Percentiles rank a stretch among this genome's conserved stretches.
These are phyloP conservation scores for Selaginella moellendorffii DNA, from an alignment of 75 land plant species.

Conservation along the genomic window DNA sequence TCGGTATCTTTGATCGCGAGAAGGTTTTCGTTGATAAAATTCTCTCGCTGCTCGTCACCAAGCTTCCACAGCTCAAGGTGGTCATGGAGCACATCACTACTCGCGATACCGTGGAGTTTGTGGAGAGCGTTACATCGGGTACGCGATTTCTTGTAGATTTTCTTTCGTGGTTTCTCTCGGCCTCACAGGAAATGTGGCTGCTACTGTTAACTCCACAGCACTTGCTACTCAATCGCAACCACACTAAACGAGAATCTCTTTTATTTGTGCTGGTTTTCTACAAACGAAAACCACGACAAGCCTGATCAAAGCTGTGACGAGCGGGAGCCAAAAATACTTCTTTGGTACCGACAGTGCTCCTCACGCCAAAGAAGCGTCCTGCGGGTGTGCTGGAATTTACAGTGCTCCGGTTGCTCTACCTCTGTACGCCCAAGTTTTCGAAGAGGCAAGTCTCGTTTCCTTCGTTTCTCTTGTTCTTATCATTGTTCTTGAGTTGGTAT, in stretches of 20 bases:
- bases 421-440: slow-evolving; percentile 69
- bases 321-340: slow-evolving; percentile 70
- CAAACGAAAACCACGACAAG: too few relatives aligned
- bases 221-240: slow-evolving; percentile 68
- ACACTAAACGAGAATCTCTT: slow-evolving; percentile 63
- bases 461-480: too few relatives aligned
- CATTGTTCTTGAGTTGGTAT: too few relatives aligned
- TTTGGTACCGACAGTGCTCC: slow-evolving; percentile 88
- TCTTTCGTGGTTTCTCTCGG: too few relatives aligned
- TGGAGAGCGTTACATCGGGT: slow-evolving; percentile 46
- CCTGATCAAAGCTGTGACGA: slow-evolving; percentile 92
- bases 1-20: slow-evolving; percentile 87
- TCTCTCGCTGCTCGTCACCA: too few relatives aligned
- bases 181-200: too few relatives aligned
- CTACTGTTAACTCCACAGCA: slow-evolving; percentile 93
- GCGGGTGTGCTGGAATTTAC: slow-evolving; percentile 93
- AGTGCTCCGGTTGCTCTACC: slow-evolving; percentile 81
- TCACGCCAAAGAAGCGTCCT: slow-evolving; percentile 52
- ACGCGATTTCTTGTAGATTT: too few relatives aligned
- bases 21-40: slow-evolving; percentile 72
- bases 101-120: slow-evolving; percentile 61
- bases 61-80: slow-evolving; percentile 53
- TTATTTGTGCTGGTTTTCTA: too few relatives aligned
- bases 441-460: too few relatives aligned
- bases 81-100: slow-evolving; percentile 98